Evolutionary conservation across 208 protist genomes (phyloP).

Genomic region (Leishmania tarentolae): DNA sequence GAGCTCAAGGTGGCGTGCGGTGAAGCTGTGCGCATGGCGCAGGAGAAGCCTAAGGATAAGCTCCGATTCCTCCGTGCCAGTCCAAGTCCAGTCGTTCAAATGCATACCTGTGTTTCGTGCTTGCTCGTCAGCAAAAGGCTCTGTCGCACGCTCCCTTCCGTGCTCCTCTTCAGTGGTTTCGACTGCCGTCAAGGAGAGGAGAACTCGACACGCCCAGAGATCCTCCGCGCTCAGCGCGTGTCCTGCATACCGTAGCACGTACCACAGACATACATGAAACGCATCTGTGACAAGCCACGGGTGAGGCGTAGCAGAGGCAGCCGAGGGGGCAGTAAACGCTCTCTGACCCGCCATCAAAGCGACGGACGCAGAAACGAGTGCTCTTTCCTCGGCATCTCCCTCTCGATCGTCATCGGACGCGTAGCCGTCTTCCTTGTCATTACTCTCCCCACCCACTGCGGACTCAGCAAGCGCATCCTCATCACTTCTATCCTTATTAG

Average conservation of each 20-base stretch:
- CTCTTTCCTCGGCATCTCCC: constrained; percentile 24
- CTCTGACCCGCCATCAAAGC: not conserved
- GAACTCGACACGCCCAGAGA: constrained; percentile 34
- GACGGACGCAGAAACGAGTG: constrained; percentile 8
- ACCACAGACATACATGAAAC: constrained; percentile 63
- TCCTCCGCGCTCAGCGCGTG: constrained; percentile 32
- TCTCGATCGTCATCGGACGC: constrained; percentile 14
- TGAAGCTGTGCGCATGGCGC: constrained; percentile 42
- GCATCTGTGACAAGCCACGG: constrained; percentile 44
- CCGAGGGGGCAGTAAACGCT: not conserved
- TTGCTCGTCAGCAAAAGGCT: not conserved
- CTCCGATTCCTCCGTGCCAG: constrained; percentile 48
- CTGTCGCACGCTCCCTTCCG: not conserved
- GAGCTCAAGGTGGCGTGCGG: constrained; percentile 42
- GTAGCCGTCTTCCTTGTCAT: not conserved
- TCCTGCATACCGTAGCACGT: constrained; percentile 47
- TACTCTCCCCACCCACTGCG: too few relatives aligned
- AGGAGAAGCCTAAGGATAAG: constrained; percentile 63
- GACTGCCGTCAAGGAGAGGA: constrained; percentile 21
- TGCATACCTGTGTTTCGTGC: not conserved
- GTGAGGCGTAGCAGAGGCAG: constrained; percentile 14
- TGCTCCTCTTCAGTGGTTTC: not conserved
- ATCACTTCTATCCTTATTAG: not conserved
- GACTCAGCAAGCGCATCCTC: not conserved
- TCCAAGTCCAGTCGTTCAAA: constrained; percentile 8